Base-by-base conservation (phyloP, 1,139 yeast genomes). In the Barnettozyma hawaiiensis region DNA sequence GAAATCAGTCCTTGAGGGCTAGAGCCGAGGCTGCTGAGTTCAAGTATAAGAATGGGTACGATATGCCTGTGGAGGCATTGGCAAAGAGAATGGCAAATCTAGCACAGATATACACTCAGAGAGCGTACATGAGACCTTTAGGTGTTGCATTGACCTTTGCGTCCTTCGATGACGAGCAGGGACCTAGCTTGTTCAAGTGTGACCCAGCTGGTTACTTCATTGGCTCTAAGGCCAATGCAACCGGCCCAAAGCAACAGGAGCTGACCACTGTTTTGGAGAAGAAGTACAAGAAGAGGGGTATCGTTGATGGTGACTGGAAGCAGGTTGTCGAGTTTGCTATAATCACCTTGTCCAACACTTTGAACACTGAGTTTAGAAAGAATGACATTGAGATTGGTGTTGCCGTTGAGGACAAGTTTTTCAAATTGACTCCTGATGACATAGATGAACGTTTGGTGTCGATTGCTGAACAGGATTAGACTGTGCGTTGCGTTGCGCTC, bases 41-140 rank as follows among this genome's bases (percentile, higher is more conserved):
- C 69, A 76, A 87, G 59, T 90, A 92, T 68, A 84, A 85, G 62
- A 86, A 86, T 62, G 98, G 98, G 27, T 92, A 89, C 62, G 97
- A 87, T 60, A 90, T 92, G 87, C 97, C 98, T 3, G 89, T 87
- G 51, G 96, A 89, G 60, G 89, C 85, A 39, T 72, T 92, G 57
- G 89, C 97, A 39, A 92, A 90, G 69, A 77, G 97, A 61, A 83
- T 92, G 84, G 98, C 97, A 46, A 92, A 92, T 61, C 69, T 89
- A 58, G 85, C 95, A 39, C 98, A 92, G 70, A 78, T 92, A 51
- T 92, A 89, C 65, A 92, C 98, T 36, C 98, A 92, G 67, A 76
- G 97, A 61, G 98, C 98, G n/a, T 92, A 92, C 65, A 92, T 92
- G 97, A 79, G 98, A 65, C 98, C 98, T 22, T 72, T 90, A 52